Evolutionary conservation across 306 rosid species (phyloP).

Genomic region (Sophora flavescens): DNA sequence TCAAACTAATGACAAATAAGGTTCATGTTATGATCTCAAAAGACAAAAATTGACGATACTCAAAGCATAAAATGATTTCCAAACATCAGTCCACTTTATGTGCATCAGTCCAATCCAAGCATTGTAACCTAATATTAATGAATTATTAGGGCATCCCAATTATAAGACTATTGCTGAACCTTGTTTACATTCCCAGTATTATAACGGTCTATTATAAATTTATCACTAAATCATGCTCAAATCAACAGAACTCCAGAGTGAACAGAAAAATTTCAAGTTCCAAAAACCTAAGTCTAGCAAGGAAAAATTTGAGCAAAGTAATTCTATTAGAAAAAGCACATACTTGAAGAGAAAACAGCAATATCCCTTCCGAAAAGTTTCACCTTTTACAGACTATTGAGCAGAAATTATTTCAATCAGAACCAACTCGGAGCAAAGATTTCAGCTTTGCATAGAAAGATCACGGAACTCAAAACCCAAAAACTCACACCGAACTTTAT

Average conservation of each 20-base stretch:
- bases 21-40: neutral
- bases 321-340: neutral
- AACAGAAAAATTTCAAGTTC: neutral
- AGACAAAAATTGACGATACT: neutral
- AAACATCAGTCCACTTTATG: constrained; percentile 27
- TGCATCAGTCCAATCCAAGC: constrained; percentile 11
- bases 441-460: constrained; percentile 24
- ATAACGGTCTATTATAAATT: neutral
- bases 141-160: constrained; percentile 24
- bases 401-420: neutral
- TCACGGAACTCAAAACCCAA: constrained; percentile 30
- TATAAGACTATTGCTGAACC: neutral
- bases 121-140: neutral
- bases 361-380: neutral
- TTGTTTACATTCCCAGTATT: constrained; percentile 7
- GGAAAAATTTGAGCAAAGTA: constrained; percentile 23
- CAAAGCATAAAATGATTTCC: constrained; percentile 21
- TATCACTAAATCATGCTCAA: neutral
- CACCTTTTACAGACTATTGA: neutral
- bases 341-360: constrained; percentile 2
- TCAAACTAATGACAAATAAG: neutral
- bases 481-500: neutral
- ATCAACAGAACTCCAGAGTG: neutral
- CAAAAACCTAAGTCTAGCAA: constrained; percentile 37
- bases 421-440: constrained; percentile 37